Conservation (phyloP, 306 rosid species). For the Quercus glauca region DNA sequence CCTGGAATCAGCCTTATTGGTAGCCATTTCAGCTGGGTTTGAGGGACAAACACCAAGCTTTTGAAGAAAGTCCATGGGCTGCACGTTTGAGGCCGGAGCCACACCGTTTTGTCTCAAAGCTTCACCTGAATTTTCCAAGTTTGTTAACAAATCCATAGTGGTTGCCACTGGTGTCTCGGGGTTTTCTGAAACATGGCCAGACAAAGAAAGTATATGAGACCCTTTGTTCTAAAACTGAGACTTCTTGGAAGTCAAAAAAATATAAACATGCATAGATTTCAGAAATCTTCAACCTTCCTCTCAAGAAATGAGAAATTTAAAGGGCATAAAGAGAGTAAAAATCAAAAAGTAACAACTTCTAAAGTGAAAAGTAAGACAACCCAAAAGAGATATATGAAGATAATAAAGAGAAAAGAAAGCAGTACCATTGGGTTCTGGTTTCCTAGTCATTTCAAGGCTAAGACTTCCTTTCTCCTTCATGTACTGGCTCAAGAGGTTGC, state of each 20-base stretch:
- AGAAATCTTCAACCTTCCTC: not conserved
- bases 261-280: not conserved
- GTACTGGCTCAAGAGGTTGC: conserved; percentile 59
- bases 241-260: not conserved
- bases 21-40: conserved; percentile 33
- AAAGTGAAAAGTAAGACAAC: not conserved
- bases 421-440: conserved; percentile 49
- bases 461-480: conserved; percentile 74
- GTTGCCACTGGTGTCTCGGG: conserved; percentile 20
- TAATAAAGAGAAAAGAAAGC: not conserved
- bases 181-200: conserved; percentile 4
- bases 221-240: not conserved
- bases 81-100: not conserved
- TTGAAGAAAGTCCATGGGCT: conserved; percentile 34
- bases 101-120: conserved; percentile 24
- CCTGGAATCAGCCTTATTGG: conserved; percentile 43
- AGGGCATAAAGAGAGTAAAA: not conserved
- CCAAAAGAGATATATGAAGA: not conserved
- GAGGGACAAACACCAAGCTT: conserved; percentile 17
- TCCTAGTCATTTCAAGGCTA: conserved; percentile 22
- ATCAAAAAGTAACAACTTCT: no score
- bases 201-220: not conserved
- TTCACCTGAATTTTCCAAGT: conserved; percentile 40
- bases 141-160: conserved; percentile 42
- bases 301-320: not conserved